A percentile compares a stretch with the other conserved stretches of the same genome.
Conservation (phyloP, 2,329 filamentous ascomycete species). For the Phaeosphaeria sp. region DNA sequence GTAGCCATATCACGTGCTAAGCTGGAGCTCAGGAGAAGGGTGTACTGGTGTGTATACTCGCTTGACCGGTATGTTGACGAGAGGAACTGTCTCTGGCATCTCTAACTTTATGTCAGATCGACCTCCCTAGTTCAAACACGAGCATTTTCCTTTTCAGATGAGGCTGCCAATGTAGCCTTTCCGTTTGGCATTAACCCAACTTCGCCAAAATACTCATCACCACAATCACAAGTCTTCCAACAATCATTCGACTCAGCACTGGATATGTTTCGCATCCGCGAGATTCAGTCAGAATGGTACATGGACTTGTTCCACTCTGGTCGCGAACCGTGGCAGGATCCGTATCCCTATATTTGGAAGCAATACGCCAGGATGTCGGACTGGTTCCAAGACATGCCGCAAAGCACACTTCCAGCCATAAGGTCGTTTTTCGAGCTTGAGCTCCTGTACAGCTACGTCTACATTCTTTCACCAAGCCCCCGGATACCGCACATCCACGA, state of each 20-base stretch:
- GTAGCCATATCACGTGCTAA: conserved; percentile 70
- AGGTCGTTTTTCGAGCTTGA: conserved; percentile 85
- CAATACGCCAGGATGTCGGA: conserved; percentile 77
- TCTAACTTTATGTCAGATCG: conserved; percentile 60
- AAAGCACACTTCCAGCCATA: conserved; percentile 68
- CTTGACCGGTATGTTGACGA: conserved; percentile 71
- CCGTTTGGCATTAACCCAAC: conserved; percentile 59
- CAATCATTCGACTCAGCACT: conserved; percentile 72
- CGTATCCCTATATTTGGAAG: conserved; percentile 75
- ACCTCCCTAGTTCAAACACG: conserved; percentile 88
- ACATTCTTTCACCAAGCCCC: conserved; percentile 82
- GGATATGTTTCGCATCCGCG: conserved; percentile 81
- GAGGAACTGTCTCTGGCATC: not conserved
- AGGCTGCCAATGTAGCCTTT: conserved; percentile 81
- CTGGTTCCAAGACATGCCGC: conserved; percentile 81
- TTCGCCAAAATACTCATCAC: conserved; percentile 51
- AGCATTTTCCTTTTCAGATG: conserved; percentile 92
- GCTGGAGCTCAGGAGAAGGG: conserved; percentile 78
- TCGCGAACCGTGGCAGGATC: conserved; percentile 69
- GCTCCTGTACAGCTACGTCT: conserved; percentile 86
- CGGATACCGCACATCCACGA: conserved; percentile 74
- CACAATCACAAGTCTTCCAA: conserved; percentile 61
- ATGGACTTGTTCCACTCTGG: conserved; percentile 85
- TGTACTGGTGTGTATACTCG: conserved; percentile 90
- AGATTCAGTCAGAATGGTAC: conserved; percentile 87